Percentiles rank a stretch among this genome's conserved stretches.
Evolutionary conservation across 257 asterid species (phyloP).

Genomic region (Orobanche coerulescens): DNA sequence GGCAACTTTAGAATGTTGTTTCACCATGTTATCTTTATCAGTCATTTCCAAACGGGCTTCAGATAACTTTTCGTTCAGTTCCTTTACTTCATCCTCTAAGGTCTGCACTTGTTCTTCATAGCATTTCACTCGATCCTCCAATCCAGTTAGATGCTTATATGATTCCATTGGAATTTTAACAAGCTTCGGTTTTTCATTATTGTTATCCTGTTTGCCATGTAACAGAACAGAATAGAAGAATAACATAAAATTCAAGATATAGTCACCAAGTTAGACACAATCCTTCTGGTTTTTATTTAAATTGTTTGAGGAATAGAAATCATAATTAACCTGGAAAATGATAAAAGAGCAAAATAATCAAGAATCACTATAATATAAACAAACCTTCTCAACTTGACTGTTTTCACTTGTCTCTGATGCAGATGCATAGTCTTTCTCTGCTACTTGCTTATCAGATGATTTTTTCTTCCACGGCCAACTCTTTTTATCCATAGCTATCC

Average conservation of each 20-base stretch:
- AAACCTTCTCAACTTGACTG: conserved; percentile 52
- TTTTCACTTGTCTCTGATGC: conserved; percentile 35
- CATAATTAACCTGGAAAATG: no score
- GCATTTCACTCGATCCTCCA: conserved; percentile 78
- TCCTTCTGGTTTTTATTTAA: not conserved
- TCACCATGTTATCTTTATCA: conserved; percentile 69
- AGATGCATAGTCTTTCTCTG: conserved; percentile 36
- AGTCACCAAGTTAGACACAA: not conserved
- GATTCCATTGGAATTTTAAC: conserved; percentile 81
- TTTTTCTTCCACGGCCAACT: conserved; percentile 99
- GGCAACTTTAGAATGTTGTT: conserved; percentile 95
- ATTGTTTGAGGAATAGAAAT: not conserved
- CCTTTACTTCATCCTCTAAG: conserved; percentile 67
- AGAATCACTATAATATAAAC: conserved; percentile 14
- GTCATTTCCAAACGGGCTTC: conserved; percentile 68
- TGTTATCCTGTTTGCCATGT: conserved; percentile 51
- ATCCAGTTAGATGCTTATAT: conserved; percentile 74
- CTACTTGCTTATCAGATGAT: conserved; percentile 63
- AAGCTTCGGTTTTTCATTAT: conserved; percentile 57
- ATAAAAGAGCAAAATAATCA: not conserved
- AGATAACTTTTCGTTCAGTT: conserved; percentile 68
- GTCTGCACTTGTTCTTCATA: conserved; percentile 52
- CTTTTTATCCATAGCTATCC: conserved; percentile 65
- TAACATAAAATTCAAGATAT: not conserved
- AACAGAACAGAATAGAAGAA: conserved; percentile 6